These are phyloP conservation scores for Tetrapyrgos nigripes DNA, from an alignment of 1,284 basidiomycete genomes.

Conservation along the genomic window DNA sequence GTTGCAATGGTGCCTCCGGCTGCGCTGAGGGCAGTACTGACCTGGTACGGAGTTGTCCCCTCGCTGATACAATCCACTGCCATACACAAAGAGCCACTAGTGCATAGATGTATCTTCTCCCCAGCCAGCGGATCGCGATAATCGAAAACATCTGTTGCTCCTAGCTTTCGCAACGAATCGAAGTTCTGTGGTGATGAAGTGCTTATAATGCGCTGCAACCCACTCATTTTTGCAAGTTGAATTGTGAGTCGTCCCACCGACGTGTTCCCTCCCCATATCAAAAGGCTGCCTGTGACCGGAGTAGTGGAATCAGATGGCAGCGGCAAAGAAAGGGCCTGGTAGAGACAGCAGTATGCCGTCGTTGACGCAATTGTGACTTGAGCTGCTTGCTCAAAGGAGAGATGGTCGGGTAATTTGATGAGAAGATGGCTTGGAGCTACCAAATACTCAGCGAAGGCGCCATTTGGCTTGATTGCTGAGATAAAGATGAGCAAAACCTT, in stretches of 20 bases:
- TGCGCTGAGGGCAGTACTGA: conserved; percentile 25
- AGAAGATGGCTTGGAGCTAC: conserved; percentile 28
- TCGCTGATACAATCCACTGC: conserved; percentile 33
- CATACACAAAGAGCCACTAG: conserved; percentile 27
- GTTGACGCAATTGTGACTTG: conserved; percentile 29
- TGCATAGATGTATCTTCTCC: conserved; percentile 28
- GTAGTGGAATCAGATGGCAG: conserved; percentile 15
- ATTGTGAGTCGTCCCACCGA: conserved; percentile 44
- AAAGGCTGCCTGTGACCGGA: conserved; percentile 23
- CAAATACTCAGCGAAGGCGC: conserved; percentile 41
- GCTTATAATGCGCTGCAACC: conserved; percentile 43
- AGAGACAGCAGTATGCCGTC: conserved; percentile 31
- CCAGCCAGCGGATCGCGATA: conserved; percentile 33
- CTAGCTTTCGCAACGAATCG: conserved; percentile 1
- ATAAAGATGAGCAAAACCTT: not conserved
- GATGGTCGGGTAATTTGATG: conserved; percentile 33
- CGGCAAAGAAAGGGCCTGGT: conserved; percentile 29
- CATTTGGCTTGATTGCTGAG: conserved; percentile 21
- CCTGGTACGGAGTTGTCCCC: conserved; percentile 27
- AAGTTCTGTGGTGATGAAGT: conserved; percentile 35
- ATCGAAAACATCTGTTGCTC: conserved; percentile 47
- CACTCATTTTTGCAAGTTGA: conserved; percentile 45
- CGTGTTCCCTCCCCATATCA: conserved; percentile 44
- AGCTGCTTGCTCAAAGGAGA: conserved; percentile 38
- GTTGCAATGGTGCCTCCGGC: conserved; percentile 32